A percentile compares a stretch with the other conserved stretches of the same genome.
phyloP scores from a whole-genome alignment of 1,139 yeast genomes.

The Saccharomyces hybrid region DNA sequence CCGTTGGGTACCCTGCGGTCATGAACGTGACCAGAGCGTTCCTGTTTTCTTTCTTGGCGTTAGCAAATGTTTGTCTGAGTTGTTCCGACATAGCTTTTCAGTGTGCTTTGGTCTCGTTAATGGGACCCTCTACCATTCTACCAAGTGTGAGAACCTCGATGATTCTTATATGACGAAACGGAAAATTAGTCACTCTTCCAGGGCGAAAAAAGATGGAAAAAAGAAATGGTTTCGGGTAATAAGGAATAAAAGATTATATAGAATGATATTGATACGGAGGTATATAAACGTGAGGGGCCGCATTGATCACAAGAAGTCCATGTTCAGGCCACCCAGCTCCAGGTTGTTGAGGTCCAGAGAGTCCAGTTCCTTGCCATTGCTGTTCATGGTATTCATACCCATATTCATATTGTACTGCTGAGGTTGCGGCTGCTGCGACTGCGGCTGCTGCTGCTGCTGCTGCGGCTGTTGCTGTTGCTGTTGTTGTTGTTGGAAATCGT shows the following conservation, averaged over 20 bases:
- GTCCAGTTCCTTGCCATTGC: conserved; percentile 24
- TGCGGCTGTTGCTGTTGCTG: conserved; percentile 4
- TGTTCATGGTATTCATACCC: conserved; percentile 5
- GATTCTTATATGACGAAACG: not conserved
- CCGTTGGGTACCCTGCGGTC: conserved; percentile 90
- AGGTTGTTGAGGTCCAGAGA: conserved; percentile 23
- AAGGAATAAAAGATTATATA: conserved; percentile 1
- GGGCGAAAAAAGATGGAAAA: not conserved
- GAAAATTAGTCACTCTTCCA: not conserved
- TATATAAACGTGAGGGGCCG: no score
- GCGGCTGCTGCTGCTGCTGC: conserved; percentile 1
- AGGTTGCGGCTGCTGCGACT: conserved; percentile 8
- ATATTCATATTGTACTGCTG: conserved; percentile 7
- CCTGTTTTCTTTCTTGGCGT: conserved; percentile 68
- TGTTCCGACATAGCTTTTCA: conserved; percentile 48
- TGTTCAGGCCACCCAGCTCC: conserved; percentile 25
- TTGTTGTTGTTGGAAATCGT: conserved; percentile 9
- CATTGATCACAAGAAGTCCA: conserved; percentile 24
- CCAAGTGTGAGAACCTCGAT: not conserved
- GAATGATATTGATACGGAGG: not conserved
- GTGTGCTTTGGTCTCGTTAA: not conserved
- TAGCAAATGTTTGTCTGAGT: conserved; percentile 62
- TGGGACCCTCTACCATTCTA: not conserved
- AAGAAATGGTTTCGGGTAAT: not conserved
- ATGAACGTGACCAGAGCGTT: conserved; percentile 86